Evolutionary conservation across 2,329 filamentous ascomycete species (phyloP).

Genomic region (Acrocalymma vagum): DNA sequence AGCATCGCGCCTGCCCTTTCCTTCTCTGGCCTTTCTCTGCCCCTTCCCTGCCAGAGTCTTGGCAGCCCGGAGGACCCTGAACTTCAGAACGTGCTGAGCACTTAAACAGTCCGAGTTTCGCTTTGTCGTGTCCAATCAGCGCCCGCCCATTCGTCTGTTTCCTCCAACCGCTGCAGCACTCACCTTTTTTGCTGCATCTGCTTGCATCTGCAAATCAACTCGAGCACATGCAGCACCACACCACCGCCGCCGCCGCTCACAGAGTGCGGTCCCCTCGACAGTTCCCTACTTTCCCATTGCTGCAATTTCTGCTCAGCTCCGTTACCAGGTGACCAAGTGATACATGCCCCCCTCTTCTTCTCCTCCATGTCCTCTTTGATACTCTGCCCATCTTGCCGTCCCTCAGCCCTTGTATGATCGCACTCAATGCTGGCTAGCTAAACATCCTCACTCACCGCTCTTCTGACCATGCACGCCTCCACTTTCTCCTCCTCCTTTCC

Average conservation of each 20-base stretch:
- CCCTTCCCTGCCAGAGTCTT: slow-evolving; percentile 3
- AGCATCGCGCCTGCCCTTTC: slow-evolving; percentile 1
- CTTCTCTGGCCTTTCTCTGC: slow-evolving; percentile 1
- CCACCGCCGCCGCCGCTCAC: background rate
- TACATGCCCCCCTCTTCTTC: slow-evolving; percentile 6
- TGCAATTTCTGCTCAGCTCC: slow-evolving; percentile 5
- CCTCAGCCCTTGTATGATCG: slow-evolving; percentile 3
- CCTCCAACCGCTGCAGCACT: slow-evolving; percentile 22
- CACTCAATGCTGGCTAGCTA: too few species aligned
- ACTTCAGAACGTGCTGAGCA: slow-evolving; percentile 5
- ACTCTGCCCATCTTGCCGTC: slow-evolving; percentile 1
- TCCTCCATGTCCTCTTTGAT: slow-evolving; percentile 7
- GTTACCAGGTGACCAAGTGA: slow-evolving; percentile 1
- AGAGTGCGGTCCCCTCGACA: slow-evolving; percentile 1
- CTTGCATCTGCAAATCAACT: slow-evolving; percentile 14
- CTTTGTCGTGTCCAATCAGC: background rate
- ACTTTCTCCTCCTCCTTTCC: too few species aligned
- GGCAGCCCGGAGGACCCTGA: slow-evolving; percentile 6
- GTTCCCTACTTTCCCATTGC: slow-evolving; percentile 8
- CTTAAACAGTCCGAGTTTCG: slow-evolving; percentile 7
- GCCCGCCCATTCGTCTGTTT: slow-evolving; percentile 3
- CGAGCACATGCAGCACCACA: slow-evolving; percentile 20
- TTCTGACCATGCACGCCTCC: too few species aligned
- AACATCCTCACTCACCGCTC: slow-evolving; percentile 33
- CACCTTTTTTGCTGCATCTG: slow-evolving; percentile 6